Percentiles rank a stretch among this genome's conserved stretches.
These are phyloP conservation scores for Sphagnum magellanicum DNA, from an alignment of 228 moss, liverwort and hornwort genomes.

Conservation along the genomic window DNA sequence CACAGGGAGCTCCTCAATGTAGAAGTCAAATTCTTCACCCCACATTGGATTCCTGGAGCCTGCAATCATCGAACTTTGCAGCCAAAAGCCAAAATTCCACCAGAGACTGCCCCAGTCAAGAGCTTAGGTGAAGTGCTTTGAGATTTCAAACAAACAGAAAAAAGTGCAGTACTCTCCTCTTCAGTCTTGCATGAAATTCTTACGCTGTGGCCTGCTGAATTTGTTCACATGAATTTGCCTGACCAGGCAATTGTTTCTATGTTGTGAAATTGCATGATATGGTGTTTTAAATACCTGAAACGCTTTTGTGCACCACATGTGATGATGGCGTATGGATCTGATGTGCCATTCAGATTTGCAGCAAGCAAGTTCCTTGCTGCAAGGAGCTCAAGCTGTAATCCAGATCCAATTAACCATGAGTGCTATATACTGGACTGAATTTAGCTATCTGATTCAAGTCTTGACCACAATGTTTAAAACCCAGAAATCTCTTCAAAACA, in stretches of 20 bases:
- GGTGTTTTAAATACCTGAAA: slow-evolving; percentile 41
- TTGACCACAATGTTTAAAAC: no score
- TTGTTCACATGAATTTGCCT: no score
- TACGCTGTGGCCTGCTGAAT: neutral
- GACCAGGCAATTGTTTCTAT: no score
- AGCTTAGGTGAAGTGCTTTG: no score
- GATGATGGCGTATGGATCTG: slow-evolving; percentile 87
- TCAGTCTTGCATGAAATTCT: no score
- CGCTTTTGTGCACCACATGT: slow-evolving; percentile 76
- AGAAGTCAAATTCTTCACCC: slow-evolving; percentile 95
- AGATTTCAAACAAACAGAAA: neutral
- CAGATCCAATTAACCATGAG: neutral
- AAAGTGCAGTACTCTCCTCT: neutral
- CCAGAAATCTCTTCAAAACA: no score
- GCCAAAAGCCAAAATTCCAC: neutral
- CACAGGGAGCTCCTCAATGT: slow-evolving; percentile 74
- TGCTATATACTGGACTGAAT: no score
- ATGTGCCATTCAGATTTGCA: slow-evolving; percentile 81
- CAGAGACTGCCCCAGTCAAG: no score
- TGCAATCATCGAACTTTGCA: slow-evolving; percentile 74
- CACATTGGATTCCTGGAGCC: slow-evolving; percentile 81
- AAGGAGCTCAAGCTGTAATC: slow-evolving; percentile 69
- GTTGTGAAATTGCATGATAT: no score
- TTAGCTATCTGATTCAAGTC: no score
- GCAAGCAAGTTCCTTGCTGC: slow-evolving; percentile 79